Base-by-base conservation (phyloP, 176 grass and related monocot species). In the Pharus latifolius region DNA sequence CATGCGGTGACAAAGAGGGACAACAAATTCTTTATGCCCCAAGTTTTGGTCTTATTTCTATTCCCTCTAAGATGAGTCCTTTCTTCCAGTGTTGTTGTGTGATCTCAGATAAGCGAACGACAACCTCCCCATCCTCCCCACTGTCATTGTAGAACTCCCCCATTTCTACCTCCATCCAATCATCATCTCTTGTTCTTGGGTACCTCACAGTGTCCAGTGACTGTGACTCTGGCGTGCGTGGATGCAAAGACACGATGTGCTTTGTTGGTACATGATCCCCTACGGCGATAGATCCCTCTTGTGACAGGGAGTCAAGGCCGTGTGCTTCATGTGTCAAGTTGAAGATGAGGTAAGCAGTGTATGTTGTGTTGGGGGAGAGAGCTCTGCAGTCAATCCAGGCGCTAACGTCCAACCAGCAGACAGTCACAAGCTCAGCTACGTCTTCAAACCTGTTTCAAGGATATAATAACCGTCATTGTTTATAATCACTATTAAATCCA, bases 31-130 rank as follows among this genome's bases (percentile, higher is more conserved):
- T n/a, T n/a, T n/a, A n/a, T n/a, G n/a, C n/a, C n/a, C n/a, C n/a
- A n/a, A n/a, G n/a, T 32, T 53, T 67, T 22, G 78, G 84, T 47
- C 84, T 76, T 24, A 87, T 65, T 70, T 87, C 84, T 5, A 87
- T 66, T 1, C 84, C 78, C 17, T 65, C 57, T 24, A 82, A 4
- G 38, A 86, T 76, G 15, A 86, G 83, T 2, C 83, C 72, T 14
- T 25, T 72, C 56, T 87, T 77, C 34, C 41, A 52, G 20, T 73
- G 5, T 28, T 35, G 4, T 1, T 12, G 48, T 33, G 25, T 32
- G 4, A 34, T 24, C 30, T 88, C 79, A 56, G 1, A 57, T 7
- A 82, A 59, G 2, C 49, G 49, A 24, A 88, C 68, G 10, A 38
- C 53, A 1, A 79, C 52, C 16, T 56, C 60, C 14, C 54, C 69